Conservation (phyloP, 208 protist species). For the Acanthamoeba castellanii region DNA sequence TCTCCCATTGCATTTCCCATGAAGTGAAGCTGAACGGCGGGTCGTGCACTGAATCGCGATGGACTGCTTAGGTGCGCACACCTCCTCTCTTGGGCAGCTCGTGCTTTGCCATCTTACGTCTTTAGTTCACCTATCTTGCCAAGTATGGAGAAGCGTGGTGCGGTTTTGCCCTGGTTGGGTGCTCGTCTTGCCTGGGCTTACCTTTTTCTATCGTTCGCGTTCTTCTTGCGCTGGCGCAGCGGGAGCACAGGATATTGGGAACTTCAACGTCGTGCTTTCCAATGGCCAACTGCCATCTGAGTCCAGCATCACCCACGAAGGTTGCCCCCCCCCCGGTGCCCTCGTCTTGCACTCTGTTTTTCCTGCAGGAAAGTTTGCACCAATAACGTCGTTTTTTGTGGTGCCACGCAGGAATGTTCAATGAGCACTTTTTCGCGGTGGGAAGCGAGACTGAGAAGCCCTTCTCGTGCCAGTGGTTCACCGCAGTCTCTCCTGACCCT, state of each 20-base stretch:
- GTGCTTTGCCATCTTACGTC: no score
- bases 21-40: no score
- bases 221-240: neutral
- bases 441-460: neutral
- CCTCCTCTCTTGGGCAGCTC: no score
- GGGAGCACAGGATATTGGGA: neutral
- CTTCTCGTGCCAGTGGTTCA: conserved; percentile 8
- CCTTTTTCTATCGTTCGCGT: no score
- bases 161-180: no score
- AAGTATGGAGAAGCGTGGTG: no score
- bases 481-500: neutral
- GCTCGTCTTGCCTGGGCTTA: no score
- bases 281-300: neutral
- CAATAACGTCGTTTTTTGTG: no score
- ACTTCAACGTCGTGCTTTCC: neutral
- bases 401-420: neutral
- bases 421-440: neutral
- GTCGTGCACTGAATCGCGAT: no score
- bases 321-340: neutral
- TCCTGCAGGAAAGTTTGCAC: neutral
- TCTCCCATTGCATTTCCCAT: no score
- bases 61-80: no score
- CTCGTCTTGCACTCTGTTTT: neutral
- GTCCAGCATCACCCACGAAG: neutral
- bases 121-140: no score